Conservation (phyloP, 176 grass and related monocot genomes). For the Thinopyrum elongatum region DNA sequence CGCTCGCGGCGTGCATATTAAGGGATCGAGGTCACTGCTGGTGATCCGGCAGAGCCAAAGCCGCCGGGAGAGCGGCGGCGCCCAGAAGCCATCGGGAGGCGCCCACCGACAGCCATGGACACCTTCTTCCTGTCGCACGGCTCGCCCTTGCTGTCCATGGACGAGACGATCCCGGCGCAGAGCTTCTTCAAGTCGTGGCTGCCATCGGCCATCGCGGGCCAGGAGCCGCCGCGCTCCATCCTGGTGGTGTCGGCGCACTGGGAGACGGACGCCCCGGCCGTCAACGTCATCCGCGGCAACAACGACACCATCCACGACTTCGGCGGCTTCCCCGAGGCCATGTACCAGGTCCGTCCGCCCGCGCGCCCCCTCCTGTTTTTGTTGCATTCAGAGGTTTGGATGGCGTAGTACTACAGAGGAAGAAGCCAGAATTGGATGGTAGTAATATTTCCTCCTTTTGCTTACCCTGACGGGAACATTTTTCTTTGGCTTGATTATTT, state of each 20-base stretch:
- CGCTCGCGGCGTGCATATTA: too few species aligned
- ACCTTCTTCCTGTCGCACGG: constrained; percentile 91
- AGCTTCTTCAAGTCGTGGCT: constrained; percentile 75
- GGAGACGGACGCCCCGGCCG: constrained; percentile 48
- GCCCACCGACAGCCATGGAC: constrained; percentile 30
- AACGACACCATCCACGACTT: constrained; percentile 71
- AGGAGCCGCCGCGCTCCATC: constrained; percentile 43
- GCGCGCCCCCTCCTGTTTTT: neutral
- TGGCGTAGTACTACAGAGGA: too few species aligned
- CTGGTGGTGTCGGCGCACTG: constrained; percentile 79
- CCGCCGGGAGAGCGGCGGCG: too few species aligned
- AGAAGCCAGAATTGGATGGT: neutral
- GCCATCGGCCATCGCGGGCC: constrained; percentile 26
- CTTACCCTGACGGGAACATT: too few species aligned
- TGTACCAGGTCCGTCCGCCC: constrained; percentile 57
- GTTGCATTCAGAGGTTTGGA: too few species aligned
- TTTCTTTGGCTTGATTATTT: too few species aligned
- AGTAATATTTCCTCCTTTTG: neutral
- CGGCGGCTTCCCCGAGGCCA: constrained; percentile 54
- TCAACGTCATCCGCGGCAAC: constrained; percentile 48
- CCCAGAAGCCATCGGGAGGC: neutral
- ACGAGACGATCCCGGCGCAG: constrained; percentile 56
- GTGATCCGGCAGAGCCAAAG: too few species aligned
- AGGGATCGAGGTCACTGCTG: too few species aligned
- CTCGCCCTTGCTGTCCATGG: constrained; percentile 63